phyloP scores from a whole-genome alignment of 2,329 filamentous ascomycete genomes.

The Xylariaceae sp. region DNA sequence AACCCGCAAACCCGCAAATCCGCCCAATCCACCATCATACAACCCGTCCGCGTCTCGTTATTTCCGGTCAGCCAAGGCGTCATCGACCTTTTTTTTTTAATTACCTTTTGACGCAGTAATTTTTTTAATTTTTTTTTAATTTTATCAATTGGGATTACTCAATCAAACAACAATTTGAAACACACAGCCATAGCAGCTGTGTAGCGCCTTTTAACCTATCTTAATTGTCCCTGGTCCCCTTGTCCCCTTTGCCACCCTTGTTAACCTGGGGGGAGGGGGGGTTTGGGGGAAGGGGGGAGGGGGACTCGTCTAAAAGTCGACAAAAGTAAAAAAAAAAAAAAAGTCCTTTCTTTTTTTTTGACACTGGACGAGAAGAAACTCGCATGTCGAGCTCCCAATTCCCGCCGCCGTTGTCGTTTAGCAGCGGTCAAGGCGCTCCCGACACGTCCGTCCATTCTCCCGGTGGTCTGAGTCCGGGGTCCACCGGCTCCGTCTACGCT shows the following conservation, averaged over 20 bases:
- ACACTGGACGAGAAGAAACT: neutral
- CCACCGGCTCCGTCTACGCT: constrained; percentile 27
- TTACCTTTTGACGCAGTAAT: neutral
- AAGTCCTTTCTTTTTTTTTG: neutral
- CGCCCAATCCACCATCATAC: constrained; percentile 10
- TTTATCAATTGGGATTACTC: neutral
- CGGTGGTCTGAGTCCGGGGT: constrained; percentile 26
- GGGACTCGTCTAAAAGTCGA: neutral
- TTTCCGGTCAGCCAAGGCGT: constrained; percentile 15
- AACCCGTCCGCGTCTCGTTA: constrained; percentile 8
- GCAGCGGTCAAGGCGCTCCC: constrained; percentile 24
- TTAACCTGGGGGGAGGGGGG: constrained; percentile 1
- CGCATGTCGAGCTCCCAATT: constrained; percentile 30
- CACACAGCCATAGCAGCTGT: neutral
- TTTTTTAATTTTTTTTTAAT: no score
- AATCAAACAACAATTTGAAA: neutral
- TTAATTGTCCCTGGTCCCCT: neutral
- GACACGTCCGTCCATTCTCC: constrained; percentile 22
- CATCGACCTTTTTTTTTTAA: neutral
- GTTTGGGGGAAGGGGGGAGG: neutral
- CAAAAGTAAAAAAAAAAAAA: no score
- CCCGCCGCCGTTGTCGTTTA: constrained; percentile 28
- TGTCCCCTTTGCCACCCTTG: neutral
- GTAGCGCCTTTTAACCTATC: neutral
- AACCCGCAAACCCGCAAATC: neutral